phyloP scores from a whole-genome alignment of 768 basidiomycete species.

The Boletus sensibilis region DNA sequence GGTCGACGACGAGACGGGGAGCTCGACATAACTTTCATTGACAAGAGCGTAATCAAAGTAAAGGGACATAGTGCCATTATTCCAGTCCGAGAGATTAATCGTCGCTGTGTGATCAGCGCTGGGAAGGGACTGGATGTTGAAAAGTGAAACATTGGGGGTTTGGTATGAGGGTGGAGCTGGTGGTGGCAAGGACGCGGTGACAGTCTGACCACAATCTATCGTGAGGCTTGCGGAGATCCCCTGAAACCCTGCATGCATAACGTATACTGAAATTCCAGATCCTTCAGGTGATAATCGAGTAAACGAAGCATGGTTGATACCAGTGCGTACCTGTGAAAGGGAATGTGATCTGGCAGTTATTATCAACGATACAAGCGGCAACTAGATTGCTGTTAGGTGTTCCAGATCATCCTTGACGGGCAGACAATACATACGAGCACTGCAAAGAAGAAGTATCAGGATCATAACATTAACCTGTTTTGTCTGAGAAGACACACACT shows the following conservation, averaged over 20 bases:
- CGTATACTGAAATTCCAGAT: slow-evolving; percentile 15
- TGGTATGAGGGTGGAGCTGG: slow-evolving; percentile 13
- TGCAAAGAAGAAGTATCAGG: not conserved
- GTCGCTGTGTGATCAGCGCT: slow-evolving; percentile 8
- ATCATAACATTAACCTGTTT: not conserved
- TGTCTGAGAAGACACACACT: slow-evolving; percentile 2
- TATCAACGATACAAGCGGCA: not conserved
- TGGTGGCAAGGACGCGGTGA: not conserved
- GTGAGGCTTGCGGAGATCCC: slow-evolving; percentile 11
- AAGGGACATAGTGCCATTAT: slow-evolving; percentile 1
- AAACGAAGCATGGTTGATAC: not conserved
- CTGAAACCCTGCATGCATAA: slow-evolving; percentile 12
- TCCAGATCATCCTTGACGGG: not conserved
- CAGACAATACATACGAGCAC: slow-evolving; percentile 9
- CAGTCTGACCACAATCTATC: slow-evolving; percentile 6
- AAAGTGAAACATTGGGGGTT: slow-evolving; percentile 16
- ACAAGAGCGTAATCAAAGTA: slow-evolving; percentile 17
- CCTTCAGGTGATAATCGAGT: slow-evolving; percentile 2
- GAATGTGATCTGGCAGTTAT: slow-evolving; percentile 11
- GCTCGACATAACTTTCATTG: slow-evolving; percentile 8
- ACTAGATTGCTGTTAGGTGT: slow-evolving; percentile 3
- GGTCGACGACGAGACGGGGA: not conserved
- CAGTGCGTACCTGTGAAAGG: slow-evolving; percentile 16
- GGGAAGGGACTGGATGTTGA: slow-evolving; percentile 11
- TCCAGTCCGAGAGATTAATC: slow-evolving; percentile 12